Percentiles rank a stretch among this genome's conserved stretches.
Evolutionary conservation across 2,329 filamentous ascomycete species (phyloP).

Genomic region (Daldinia sp.): DNA sequence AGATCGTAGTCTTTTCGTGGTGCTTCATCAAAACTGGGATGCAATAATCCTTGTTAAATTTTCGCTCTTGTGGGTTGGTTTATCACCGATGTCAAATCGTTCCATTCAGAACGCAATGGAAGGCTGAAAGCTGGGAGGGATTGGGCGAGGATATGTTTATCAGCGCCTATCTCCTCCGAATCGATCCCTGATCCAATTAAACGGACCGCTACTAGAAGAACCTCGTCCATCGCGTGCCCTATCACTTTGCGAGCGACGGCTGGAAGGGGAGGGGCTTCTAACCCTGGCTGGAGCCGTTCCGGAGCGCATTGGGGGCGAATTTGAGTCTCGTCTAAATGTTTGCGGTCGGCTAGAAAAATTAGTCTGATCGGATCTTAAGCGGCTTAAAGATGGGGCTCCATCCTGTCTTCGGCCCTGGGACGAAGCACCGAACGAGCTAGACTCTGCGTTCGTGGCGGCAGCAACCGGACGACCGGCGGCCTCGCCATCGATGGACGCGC

Average conservation of each 20-base stretch:
- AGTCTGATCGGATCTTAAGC: conserved; percentile 35
- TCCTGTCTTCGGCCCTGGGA: conserved; percentile 33
- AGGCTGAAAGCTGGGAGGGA: not conserved
- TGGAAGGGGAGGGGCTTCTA: conserved; percentile 43
- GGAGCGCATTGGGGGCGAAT: conserved; percentile 40
- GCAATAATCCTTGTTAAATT: not conserved
- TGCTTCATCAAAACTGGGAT: not conserved
- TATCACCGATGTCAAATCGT: not conserved
- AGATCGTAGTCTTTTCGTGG: conserved; percentile 1
- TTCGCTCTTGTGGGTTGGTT: not conserved
- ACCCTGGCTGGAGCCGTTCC: conserved; percentile 35
- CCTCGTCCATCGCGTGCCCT: conserved; percentile 46
- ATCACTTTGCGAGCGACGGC: conserved; percentile 42
- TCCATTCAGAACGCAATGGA: not conserved
- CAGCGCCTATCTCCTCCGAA: conserved; percentile 46
- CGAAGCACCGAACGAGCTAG: conserved; percentile 22
- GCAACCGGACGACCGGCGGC: conserved; percentile 40
- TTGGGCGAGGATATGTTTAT: not conserved
- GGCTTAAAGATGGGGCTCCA: conserved; percentile 26
- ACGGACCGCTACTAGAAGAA: conserved; percentile 50
- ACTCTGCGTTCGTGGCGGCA: conserved; percentile 19
- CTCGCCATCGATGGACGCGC: conserved; percentile 62
- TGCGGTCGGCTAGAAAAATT: conserved; percentile 25
- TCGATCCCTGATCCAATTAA: conserved; percentile 56
- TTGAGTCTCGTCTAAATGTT: conserved; percentile 37